Percentiles rank a stretch among this genome's conserved stretches.
These are phyloP conservation scores for Phytophthora tubulina DNA, from an alignment of 352 stramenopile species.

Conservation along the genomic window DNA sequence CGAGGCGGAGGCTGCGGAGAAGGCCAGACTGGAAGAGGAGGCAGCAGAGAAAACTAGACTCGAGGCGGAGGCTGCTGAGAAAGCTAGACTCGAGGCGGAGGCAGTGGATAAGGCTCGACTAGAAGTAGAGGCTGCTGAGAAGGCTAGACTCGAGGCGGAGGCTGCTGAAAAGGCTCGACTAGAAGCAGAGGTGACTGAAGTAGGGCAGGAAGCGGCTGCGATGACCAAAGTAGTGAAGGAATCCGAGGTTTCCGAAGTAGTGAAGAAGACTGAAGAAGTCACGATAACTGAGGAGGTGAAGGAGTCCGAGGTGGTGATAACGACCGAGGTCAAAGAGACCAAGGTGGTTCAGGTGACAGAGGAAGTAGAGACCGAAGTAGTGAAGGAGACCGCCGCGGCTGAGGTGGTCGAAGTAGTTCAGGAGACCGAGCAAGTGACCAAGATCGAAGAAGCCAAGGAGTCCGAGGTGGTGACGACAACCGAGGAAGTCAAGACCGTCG, in stretches of 20 bases:
- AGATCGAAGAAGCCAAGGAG: constrained; percentile 6
- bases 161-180: neutral
- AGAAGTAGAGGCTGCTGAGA: neutral
- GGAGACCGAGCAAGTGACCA: constrained; percentile 13
- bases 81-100: neutral
- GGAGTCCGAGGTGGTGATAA: constrained; percentile 2
- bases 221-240: constrained; percentile 1
- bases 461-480: constrained; percentile 5
- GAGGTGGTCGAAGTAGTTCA: neutral
- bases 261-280: constrained; percentile 6
- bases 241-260: constrained; percentile 7
- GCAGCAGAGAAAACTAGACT: neutral
- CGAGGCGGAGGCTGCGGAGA: neutral
- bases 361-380: constrained; percentile 7
- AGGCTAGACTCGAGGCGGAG: neutral
- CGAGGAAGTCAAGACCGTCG: constrained; percentile 13
- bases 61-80: neutral
- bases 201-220: neutral
- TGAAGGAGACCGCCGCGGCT: neutral
- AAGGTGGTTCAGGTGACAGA: constrained; percentile 9
- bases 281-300: constrained; percentile 11
- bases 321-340: constrained; percentile 7
- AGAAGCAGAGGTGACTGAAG: neutral
- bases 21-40: neutral
- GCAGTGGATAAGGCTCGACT: neutral